Evolutionary conservation across 108 stramenopile species (phyloP).

Genomic region (Phaeodactylum tricornutum): DNA sequence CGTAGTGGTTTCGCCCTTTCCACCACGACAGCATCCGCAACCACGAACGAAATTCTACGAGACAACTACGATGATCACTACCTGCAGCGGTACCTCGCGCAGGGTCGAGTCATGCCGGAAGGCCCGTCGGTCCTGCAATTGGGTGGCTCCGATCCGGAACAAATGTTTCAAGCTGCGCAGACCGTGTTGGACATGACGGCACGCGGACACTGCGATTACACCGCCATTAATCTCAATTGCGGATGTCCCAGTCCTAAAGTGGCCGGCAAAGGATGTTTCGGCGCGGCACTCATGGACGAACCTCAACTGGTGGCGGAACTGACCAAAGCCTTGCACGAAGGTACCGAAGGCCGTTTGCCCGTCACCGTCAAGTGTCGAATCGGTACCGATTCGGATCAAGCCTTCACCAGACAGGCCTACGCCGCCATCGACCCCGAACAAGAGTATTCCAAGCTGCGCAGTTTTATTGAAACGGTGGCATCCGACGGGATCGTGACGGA

Average conservation of each 20-base stretch:
- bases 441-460: slow-evolving; percentile 64
- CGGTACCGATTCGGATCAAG: slow-evolving; percentile 56
- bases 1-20: no score
- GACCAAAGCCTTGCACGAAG: slow-evolving; percentile 59
- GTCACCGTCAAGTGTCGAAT: slow-evolving; percentile 97
- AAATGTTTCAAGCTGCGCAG: slow-evolving; percentile 60
- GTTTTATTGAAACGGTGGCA: slow-evolving; percentile 84
- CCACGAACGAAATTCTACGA: slow-evolving; percentile 21
- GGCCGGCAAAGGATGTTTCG: slow-evolving; percentile 94
- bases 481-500: slow-evolving; percentile 74
- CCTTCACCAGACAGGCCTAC: slow-evolving; percentile 33
- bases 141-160: slow-evolving; percentile 87
- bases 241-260: slow-evolving; percentile 98
- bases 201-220: slow-evolving; percentile 73
- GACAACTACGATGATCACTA: slow-evolving; percentile 27
- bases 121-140: slow-evolving; percentile 89
- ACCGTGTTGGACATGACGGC: slow-evolving; percentile 58
- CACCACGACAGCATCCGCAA: slow-evolving; percentile 12
- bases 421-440: slow-evolving; percentile 65
- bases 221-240: slow-evolving; percentile 96
- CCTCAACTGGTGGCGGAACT: slow-evolving; percentile 79
- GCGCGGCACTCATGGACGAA: slow-evolving; percentile 95
- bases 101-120: slow-evolving; percentile 46
- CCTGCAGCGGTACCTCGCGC: slow-evolving; percentile 17
- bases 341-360: slow-evolving; percentile 47